These are phyloP conservation scores for Boletus reticuloceps DNA, from an alignment of 768 basidiomycete genomes.

Conservation along the genomic window DNA sequence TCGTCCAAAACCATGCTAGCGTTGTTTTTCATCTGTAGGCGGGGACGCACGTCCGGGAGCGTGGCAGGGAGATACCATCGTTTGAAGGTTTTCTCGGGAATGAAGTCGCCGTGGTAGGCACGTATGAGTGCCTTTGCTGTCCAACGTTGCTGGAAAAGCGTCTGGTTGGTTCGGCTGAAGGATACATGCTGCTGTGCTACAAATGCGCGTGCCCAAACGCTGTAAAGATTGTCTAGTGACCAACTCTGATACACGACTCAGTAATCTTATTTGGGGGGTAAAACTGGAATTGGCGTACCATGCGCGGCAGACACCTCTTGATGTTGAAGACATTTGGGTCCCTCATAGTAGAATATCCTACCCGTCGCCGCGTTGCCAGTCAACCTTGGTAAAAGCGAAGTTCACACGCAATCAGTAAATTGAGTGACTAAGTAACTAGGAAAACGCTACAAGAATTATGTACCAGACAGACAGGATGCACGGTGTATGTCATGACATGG, in stretches of 20 bases:
- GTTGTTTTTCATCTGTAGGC: conserved; percentile 32
- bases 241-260: conserved; percentile 63
- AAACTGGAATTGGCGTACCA: conserved; percentile 46
- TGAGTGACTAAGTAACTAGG: neutral
- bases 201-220: conserved; percentile 77
- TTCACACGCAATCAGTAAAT: conserved; percentile 15
- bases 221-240: conserved; percentile 85
- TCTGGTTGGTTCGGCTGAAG: conserved; percentile 55
- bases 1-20: conserved; percentile 47
- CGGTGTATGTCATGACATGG: conserved; percentile 27
- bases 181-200: conserved; percentile 42
- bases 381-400: neutral
- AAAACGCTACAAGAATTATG: too few species aligned
- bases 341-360: conserved; percentile 37
- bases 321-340: conserved; percentile 45
- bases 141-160: conserved; percentile 93
- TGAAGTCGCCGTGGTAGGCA: conserved; percentile 94
- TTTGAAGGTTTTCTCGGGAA: conserved; percentile 91
- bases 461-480: too few species aligned
- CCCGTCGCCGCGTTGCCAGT: neutral
- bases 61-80: conserved; percentile 89
- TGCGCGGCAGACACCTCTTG: conserved; percentile 68
- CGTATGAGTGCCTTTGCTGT: conserved; percentile 79
- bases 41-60: conserved; percentile 82
- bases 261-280: neutral